Percentiles rank a stretch among this genome's conserved stretches.
These are phyloP conservation scores for Solanum microdontum DNA, from an alignment of 257 asterid genomes.

Conservation along the genomic window DNA sequence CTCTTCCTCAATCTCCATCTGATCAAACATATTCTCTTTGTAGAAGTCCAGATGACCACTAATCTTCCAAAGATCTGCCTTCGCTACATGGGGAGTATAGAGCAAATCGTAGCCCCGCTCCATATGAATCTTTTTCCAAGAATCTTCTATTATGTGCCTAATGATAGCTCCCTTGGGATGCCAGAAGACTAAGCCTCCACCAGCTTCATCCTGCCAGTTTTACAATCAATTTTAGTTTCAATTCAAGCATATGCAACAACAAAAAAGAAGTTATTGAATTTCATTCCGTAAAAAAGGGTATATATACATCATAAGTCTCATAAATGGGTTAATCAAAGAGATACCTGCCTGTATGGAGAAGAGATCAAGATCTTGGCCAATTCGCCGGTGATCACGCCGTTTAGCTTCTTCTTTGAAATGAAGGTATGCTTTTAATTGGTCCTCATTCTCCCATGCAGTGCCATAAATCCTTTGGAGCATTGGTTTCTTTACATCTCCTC, in stretches of 20 bases:
- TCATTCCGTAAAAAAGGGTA: neutral
- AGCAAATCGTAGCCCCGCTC: conserved; percentile 79
- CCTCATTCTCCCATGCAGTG: conserved; percentile 97
- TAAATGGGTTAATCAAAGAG: neutral
- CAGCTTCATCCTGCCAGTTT: conserved; percentile 87
- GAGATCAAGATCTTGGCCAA: conserved; percentile 96
- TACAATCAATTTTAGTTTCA: conserved; percentile 9
- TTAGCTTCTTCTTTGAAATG: conserved; percentile 96
- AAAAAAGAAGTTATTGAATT: neutral
- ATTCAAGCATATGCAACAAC: neutral
- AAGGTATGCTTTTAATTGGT: conserved; percentile 74
- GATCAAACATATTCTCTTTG: conserved; percentile 89
- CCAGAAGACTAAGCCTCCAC: conserved; percentile 98
- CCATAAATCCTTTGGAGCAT: conserved; percentile 98
- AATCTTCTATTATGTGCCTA: conserved; percentile 83
- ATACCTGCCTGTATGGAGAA: conserved; percentile 80
- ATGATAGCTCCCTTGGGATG: conserved; percentile 93
- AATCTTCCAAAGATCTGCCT: conserved; percentile 89
- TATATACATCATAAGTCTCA: neutral
- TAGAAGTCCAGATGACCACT: conserved; percentile 96
- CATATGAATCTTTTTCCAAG: conserved; percentile 78
- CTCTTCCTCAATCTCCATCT: conserved; percentile 88
- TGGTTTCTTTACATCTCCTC: conserved; percentile 78
- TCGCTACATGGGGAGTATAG: conserved; percentile 95
- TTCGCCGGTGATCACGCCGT: conserved; percentile 89